Base-by-base conservation (phyloP, 352 stramenopile species). In the Aphanomyces euteiches region DNA sequence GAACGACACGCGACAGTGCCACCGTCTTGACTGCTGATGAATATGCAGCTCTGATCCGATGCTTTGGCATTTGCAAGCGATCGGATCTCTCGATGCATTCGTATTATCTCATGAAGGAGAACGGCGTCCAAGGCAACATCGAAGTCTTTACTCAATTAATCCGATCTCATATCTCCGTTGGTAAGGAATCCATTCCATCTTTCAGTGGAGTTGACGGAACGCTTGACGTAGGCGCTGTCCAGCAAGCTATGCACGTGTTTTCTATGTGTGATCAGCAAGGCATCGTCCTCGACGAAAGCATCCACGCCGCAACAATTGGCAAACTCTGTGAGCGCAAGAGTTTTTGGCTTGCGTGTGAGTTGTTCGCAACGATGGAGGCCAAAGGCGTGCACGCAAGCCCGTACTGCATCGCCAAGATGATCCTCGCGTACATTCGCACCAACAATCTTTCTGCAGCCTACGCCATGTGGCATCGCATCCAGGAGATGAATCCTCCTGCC, bases 231-330 rank as follows among this genome's bases (percentile, higher is more conserved):
- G 64, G 64, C 4, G 64, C 45, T 15, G 73, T 93, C 4, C 89
- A 91, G 61, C 83, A 93, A 60, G 87, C 87, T 40, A 67, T 94
- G n/a, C 84, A 92, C 65, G 89, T 83, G 47, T 90, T 94, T 53
- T 75, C 81, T 37, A 77, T 77, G 0, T 83, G 77, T 17, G 77
- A 84, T 58, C 77, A 88, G 28, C 84, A 82, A 4, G 74, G 77
- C 0, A 10, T 94, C 15, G 50, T 60, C 38, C 72, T 94, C 19
- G 73, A 77, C 7, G 87, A 94, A 73, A 77, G 79, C 15, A 92
- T 93, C 61, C 90, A 90, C 79, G 90, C 87, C 4, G 79, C 78
- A 7, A 87, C 87, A 13, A 89, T 94, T 50, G 87, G 89, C 67
- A 72, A 80, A 58, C 77, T 94, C 17, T 80, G 91, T 61, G 77